Evolutionary conservation across 2,329 filamentous ascomycete species (phyloP), one percentile per base, ranked within the genome.

Genomic region (Aspergillus alliaceus): DNA sequence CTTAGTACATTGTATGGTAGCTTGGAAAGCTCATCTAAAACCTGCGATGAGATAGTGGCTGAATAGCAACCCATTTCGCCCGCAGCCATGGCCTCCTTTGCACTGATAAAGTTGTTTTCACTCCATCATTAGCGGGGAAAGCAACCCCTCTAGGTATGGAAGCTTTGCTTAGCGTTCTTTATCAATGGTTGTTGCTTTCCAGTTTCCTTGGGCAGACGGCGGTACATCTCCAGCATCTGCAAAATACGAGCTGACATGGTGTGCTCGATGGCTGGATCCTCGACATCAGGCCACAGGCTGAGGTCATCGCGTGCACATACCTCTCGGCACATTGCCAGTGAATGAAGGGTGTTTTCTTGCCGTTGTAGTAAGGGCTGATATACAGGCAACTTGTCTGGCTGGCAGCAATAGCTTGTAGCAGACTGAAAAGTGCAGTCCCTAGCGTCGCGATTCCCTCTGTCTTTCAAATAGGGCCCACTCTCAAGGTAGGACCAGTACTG

Each of bases 311-410:
- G 78, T 2, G 78, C 79, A 6, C 70, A 71, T 37, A 73, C 74
- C 64, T 81, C 78, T 81, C 40, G 24, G 6, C 2, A 37, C 14
- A 29, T 7, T 39, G 27, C 56, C 14, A 47, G 29, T n/a, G 49
- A 44, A 39, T 42, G 42, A 31, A 18, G 7, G 20, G 12, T 4
- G 12, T 12, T 12, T 20, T 22, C 8, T 8, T 2, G 37, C 77
- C 75, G 56, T 82, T 82, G 52, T 75, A 81, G 55, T 83, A 82
- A 3, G 79, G 80, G 60, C 79, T 81, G 64, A 82, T 79, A 54
- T 77, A 81, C 4, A 79, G 67, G 63, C 77, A 79, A 1, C 74
- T 72, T 0, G 79, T 79, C 61, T 82, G 79, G 48, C 78, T 80
- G 37, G 75, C 77, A 2, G 80, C 79, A 56, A 82, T 78, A 5